Base-by-base conservation (phyloP, 1,284 basidiomycete species). In the Moniliophthora roreri region DNA sequence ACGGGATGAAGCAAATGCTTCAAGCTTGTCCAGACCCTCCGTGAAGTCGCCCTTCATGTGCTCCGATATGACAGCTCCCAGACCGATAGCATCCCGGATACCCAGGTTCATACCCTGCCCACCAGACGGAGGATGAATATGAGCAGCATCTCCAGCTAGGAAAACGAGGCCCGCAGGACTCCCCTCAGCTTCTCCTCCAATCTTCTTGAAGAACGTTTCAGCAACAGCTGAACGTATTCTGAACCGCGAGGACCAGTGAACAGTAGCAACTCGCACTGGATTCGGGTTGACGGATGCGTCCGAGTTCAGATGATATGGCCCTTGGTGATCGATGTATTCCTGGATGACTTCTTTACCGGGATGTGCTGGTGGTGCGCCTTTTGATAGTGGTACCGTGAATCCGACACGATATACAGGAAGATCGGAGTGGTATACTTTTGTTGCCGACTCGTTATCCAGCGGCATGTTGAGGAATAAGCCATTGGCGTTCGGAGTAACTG, bases 21-120 rank as follows among this genome's bases (percentile, higher is more conserved):
- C 40, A 3, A 56, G 44, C 24, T 21, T n/a, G 7, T 39, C 34
- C n/a, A 39, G 13, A 15, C 24, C 26, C 16, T 38, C 10, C 20
- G 15, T 45, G 38, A 21, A 6, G 13, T 51, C 50, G 9, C 15
- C 38, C 2, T 18, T 10, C n/a, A 55, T 52, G 15, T 57, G 52
- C 6, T 48, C 34, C 2, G 46, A 45, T 9, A 57, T 10, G 8
- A 52, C 16, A 13, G 53, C 60, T 18, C 67, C 73, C 1, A 74
- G 61, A 35, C 62, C 62, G 20, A 74, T 63, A 1, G 73, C 72
- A 54, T 77, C 76, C 21, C 74, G 69, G n/a, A 77, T 64, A 7
- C 73, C 73, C 9, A 76, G 67, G 44, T 75, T 76, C 73, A 77
- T 75, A 5, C 76, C 76, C 51, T 75, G 74, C 0, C 74, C 76